These are phyloP conservation scores for Puccinia novopanici DNA, from an alignment of 1,284 basidiomycete species.

Conservation along the genomic window DNA sequence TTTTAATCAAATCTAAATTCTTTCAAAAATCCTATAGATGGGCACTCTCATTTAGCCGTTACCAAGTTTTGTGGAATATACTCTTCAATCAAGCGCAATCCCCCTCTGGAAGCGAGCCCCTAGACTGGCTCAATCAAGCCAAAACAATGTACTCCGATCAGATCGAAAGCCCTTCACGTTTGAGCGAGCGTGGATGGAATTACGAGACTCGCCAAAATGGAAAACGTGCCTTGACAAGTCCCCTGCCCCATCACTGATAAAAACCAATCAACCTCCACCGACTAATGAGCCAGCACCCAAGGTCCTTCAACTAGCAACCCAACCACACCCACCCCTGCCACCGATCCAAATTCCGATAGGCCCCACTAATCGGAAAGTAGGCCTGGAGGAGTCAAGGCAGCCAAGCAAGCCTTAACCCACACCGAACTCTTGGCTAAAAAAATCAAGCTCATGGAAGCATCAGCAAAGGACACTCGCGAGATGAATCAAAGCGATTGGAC, in stretches of 20 bases:
- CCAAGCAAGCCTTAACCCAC: too few species aligned
- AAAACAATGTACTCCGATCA: neutral
- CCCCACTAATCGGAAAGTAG: neutral
- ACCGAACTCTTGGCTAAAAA: too few species aligned
- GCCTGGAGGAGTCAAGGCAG: neutral
- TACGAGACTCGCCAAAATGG: neutral
- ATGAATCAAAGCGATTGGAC: too few species aligned
- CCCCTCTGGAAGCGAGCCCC: neutral
- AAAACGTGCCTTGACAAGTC: neutral
- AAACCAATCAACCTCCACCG: too few species aligned
- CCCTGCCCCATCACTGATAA: neutral
- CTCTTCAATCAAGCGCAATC: neutral
- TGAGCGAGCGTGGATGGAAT: neutral
- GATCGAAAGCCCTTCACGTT: neutral
- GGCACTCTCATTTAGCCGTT: neutral
- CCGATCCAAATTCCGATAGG: neutral
- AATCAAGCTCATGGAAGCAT: too few species aligned
- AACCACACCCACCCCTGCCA: neutral
- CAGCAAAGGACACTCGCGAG: too few species aligned
- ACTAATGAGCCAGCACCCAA: too few species aligned
- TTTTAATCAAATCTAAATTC: neutral
- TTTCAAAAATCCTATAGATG: neutral
- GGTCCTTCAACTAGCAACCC: too few species aligned
- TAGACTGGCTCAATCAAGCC: neutral
- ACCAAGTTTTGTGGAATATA: constrained; percentile 1